Conservation (phyloP, 192 early-diverging fungal genomes). For the Gonapodya sp. region DNA sequence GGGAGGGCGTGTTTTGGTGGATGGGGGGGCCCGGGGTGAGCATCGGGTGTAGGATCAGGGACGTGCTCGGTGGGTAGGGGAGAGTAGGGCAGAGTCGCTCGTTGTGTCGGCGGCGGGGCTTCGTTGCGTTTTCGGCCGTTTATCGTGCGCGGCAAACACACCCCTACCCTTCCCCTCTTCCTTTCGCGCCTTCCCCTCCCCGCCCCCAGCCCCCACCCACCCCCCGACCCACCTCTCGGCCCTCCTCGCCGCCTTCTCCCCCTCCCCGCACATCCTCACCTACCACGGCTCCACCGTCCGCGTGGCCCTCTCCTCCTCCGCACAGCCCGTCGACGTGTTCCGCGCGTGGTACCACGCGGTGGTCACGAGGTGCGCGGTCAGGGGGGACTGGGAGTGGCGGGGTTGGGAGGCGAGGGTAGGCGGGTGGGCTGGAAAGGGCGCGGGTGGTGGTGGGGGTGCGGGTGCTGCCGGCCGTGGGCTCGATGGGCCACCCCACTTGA, state of each 20-base stretch:
- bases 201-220: neutral
- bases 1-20: neutral
- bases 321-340: neutral
- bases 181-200: neutral
- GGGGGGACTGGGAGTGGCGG: neutral
- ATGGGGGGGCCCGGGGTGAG: neutral
- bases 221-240: neutral
- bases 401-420: neutral
- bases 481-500: neutral
- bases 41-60: neutral
- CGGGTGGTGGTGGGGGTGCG: no score
- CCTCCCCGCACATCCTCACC: neutral
- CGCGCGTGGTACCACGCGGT: neutral
- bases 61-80: neutral
- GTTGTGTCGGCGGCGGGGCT: no score
- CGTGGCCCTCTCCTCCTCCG: neutral
- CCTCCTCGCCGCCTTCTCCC: neutral
- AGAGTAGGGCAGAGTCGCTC: no score
- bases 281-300: neutral
- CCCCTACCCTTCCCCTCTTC: no score
- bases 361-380: neutral
- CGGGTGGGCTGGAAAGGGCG: neutral
- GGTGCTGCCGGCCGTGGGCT: neutral
- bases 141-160: no score
- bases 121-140: no score